Percentiles rank a stretch among this genome's conserved stretches.
These are phyloP conservation scores for Clavispora santaluciae DNA, from an alignment of 805 yeast genomes.

Conservation along the genomic window DNA sequence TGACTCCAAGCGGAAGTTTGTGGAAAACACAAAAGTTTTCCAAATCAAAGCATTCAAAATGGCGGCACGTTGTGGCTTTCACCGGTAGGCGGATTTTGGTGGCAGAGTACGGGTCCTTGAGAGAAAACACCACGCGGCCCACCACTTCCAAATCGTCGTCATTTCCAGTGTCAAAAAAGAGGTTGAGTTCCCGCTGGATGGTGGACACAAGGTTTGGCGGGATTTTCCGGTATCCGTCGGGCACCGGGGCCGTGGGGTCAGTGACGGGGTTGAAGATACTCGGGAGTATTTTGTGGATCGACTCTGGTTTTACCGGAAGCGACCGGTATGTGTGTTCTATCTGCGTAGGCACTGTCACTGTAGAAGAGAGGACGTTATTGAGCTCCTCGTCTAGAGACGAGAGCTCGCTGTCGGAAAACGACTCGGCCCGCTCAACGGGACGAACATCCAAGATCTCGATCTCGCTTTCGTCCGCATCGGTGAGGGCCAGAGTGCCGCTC, in stretches of 20 bases:
- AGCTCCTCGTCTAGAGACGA: constrained; percentile 13
- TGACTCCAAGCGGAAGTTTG: constrained; percentile 27
- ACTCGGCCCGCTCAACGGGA: neutral
- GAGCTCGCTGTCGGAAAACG: constrained; percentile 8
- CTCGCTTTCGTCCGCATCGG: constrained; percentile 8
- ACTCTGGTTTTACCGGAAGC: neutral
- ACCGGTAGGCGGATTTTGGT: constrained; percentile 37
- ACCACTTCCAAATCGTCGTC: constrained; percentile 30
- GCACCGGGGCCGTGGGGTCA: constrained; percentile 10
- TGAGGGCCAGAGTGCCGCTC: neutral
- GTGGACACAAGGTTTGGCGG: constrained; percentile 28
- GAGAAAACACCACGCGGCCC: constrained; percentile 33
- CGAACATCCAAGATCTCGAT: constrained; percentile 15
- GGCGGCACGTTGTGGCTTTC: constrained; percentile 32
- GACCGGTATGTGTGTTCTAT: neutral
- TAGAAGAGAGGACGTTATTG: constrained; percentile 9
- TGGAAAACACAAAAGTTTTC: constrained; percentile 38
- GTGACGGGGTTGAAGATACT: constrained; percentile 6
- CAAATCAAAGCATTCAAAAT: constrained; percentile 43
- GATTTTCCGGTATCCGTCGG: constrained; percentile 19
- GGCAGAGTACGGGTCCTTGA: constrained; percentile 38
- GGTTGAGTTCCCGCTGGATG: constrained; percentile 23
- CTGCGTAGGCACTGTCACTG: constrained; percentile 5
- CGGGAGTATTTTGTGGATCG: constrained; percentile 6
- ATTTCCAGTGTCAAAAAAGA: constrained; percentile 13